Base-by-base conservation (phyloP, 1,284 basidiomycete species). In the Exobasidium rhododendri region DNA sequence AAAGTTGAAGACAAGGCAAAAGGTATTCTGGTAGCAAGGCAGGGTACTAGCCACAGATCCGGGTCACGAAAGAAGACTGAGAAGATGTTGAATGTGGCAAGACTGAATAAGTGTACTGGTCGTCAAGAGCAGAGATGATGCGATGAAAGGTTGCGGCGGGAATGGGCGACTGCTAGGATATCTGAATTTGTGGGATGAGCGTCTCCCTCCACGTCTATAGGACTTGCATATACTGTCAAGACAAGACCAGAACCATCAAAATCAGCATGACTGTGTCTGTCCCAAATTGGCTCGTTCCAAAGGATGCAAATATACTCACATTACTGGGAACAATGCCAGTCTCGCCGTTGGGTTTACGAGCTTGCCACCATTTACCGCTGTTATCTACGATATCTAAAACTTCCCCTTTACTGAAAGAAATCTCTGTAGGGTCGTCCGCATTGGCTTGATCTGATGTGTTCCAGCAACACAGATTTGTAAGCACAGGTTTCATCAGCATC, bases 351-450 rank as follows among this genome's bases (percentile, higher is more conserved):
- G 85, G 79, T 80, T 91, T 97, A 75, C 84, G 88, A 50, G 92
- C 92, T 80, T 94, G 92, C 91, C 91, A 97, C 80, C 80, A 79
- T 67, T 80, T 81, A 66, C 81, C 82, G 71, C 88, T 86, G 80
- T 91, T 94, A 82, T 98, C 96, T 57, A 94, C 82, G 66, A 98
- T 91, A 63, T 97, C 93, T 68, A 98, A 85, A 46, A 93, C 85
- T 78, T 98, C 94, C 57, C 92, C 92, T 81, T 97, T 97, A 61
- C 83, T 80, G 81, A 98, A 97, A 50, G 90, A 91, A 55, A 98
- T 90, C 82, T 98, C 96, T 76, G 92, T 96, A 7, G 94, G 91
- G 81, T 98, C 94, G 67, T 97, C 93, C 20, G 90, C 84, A 7
- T 89, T 92, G 31, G 94, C 94, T 62, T 86, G 87, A 40, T 40